These are phyloP conservation scores for Lactarius vividus DNA, from an alignment of 768 basidiomycete species.

Conservation along the genomic window DNA sequence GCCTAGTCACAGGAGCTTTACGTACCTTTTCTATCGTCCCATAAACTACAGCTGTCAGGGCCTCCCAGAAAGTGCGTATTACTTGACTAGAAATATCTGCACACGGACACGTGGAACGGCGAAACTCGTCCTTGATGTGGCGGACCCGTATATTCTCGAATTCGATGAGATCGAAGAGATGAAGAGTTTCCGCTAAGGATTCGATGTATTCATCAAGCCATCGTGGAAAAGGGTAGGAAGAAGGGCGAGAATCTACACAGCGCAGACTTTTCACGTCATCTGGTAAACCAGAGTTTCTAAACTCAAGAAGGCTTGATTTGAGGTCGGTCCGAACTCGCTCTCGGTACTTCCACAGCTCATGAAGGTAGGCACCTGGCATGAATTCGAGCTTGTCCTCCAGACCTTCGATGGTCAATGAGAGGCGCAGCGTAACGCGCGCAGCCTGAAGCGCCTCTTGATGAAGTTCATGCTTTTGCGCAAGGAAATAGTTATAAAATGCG, in stretches of 20 bases:
- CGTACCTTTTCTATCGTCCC: neutral
- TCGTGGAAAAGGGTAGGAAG: neutral
- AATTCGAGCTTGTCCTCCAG: no score
- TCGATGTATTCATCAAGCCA: neutral
- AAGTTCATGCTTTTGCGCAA: constrained; percentile 1
- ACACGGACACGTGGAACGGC: neutral
- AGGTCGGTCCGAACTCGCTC: neutral
- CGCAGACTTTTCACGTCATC: neutral
- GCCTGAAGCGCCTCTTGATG: neutral
- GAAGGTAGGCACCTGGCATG: neutral
- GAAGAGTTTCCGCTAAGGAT: neutral
- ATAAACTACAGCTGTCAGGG: neutral
- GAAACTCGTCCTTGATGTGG: neutral
- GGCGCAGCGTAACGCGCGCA: neutral
- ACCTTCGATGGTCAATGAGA: neutral
- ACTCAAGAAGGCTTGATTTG: neutral
- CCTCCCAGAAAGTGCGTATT: neutral
- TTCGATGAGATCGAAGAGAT: neutral
- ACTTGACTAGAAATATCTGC: neutral
- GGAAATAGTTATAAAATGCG: neutral
- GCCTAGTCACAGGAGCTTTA: neutral
- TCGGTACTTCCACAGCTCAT: neutral
- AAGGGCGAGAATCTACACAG: neutral
- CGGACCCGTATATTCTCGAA: neutral
- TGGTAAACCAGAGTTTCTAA: neutral